Evolutionary conservation across 805 yeast genomes (phyloP), one percentile per base, ranked within the genome.

Genomic region (Saccharomycopsis sp.): DNA sequence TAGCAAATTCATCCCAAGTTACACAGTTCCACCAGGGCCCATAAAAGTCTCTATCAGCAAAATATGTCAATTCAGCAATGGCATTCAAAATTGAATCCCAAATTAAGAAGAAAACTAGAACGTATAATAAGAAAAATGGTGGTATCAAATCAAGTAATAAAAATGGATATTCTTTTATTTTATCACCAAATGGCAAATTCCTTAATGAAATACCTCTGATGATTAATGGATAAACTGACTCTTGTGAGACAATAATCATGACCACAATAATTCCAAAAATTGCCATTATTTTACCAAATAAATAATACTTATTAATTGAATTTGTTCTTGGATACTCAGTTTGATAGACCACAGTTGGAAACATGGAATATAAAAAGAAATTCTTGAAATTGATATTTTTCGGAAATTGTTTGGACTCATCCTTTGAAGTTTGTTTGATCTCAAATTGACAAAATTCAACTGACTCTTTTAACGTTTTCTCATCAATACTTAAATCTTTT

Each of bases 11-110:
- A 42, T 83, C 83, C 96, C 96, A 92, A 31, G 85, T 81, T 15
- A 80, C 75, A 46, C 94, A 83, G 51, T 88, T 85, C 98, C 99
- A 92, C 98, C 98, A 94, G 33, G 86, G 83, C 3, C 94, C 89
- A 55, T 94, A 92, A 59, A 92, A 92, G 49, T 82, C 82, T 37
- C 98, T 73, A 57, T 92, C 96, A 3, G 85, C 96, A 61, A 79
- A 94, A 39, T 69, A 55, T 13, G 95, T 79, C 29, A 89, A 63
- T 57, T 92, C 98, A 0, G 95, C 97, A 51, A 94, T 72, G 19
- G 82, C 80, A 54, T 88, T 89, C 51, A 88, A 64, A 37, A 89
- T 89, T 4, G 89, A 79, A 53, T 92, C 97, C 98, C 98, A 94
- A 47, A 94, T 92, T 46, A 92, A 64, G 56, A 83, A 88, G 61